Evolutionary conservation across 257 asterid genomes (phyloP).

Genomic region (Penstemon eatonii): DNA sequence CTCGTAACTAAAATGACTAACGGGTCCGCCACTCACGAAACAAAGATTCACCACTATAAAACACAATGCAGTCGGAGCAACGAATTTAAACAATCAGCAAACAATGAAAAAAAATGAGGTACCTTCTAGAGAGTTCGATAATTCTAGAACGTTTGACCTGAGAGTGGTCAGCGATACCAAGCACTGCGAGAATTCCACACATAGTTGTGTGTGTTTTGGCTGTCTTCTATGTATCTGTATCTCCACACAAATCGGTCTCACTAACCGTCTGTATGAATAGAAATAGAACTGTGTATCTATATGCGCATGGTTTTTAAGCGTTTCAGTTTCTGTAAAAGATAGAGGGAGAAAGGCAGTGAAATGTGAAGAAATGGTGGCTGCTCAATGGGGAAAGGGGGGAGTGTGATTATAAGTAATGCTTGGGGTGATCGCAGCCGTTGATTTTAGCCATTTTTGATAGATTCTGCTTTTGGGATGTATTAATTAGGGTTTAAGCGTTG

Average conservation of each 20-base stretch:
- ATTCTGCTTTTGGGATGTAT: conserved; percentile 30
- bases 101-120: neutral
- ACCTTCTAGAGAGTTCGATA: conserved; percentile 96
- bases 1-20: neutral
- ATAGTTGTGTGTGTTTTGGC: conserved; percentile 36
- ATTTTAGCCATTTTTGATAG: conserved; percentile 27
- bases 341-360: conserved; percentile 21
- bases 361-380: conserved; percentile 29
- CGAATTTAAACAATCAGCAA: neutral
- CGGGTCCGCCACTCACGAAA: neutral
- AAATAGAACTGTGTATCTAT: neutral
- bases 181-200: conserved; percentile 99
- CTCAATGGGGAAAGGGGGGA: conserved; percentile 7
- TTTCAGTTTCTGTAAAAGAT: conserved; percentile 6
- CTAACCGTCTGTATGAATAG: neutral
- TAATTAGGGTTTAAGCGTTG: conserved; percentile 43
- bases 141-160: conserved; percentile 83
- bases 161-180: conserved; percentile 75
- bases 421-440: conserved; percentile 35
- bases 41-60: conserved; percentile 2
- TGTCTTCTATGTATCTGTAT: conserved; percentile 7
- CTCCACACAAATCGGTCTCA: neutral
- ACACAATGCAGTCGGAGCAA: conserved; percentile 18
- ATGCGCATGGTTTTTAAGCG: neutral
- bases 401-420: neutral